Evolutionary conservation across 208 protist species (phyloP).

Genomic region (Leishmania mexicana): DNA sequence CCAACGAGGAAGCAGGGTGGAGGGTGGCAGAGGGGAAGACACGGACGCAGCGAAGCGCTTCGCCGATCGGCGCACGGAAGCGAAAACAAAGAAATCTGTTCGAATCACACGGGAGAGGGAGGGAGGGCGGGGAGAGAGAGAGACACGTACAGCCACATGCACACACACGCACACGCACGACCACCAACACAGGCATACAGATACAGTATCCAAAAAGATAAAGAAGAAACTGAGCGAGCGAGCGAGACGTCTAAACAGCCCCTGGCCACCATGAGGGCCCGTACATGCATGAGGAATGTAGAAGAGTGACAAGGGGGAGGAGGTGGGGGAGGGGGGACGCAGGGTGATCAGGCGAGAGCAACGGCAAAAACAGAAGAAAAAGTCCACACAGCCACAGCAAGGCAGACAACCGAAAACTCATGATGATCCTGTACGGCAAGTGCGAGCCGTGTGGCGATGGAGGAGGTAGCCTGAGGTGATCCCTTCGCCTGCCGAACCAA

Average conservation of each 20-base stretch:
- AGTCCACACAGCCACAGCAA: background rate
- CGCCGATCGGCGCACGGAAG: background rate
- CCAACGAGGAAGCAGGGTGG: background rate
- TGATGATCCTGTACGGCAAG: background rate
- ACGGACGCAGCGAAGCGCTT: background rate
- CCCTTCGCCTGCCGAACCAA: background rate
- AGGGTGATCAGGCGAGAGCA: background rate
- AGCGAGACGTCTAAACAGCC: background rate
- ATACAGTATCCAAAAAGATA: background rate
- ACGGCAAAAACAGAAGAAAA: background rate
- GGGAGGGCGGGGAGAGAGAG: background rate
- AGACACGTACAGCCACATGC: background rate
- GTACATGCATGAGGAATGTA: background rate
- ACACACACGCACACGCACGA: background rate
- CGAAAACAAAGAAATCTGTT: background rate
- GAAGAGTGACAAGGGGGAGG: background rate
- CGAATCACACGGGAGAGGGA: background rate
- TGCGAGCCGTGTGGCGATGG: background rate
- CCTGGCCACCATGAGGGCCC: background rate
- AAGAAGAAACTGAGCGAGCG: slow-evolving; percentile 16
- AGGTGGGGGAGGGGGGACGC: background rate
- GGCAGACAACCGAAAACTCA: background rate
- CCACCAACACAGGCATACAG: background rate
- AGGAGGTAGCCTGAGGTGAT: background rate
- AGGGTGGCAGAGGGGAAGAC: background rate